Evolutionary conservation across 768 basidiomycete genomes (phyloP).

Genomic region (Suillus brevipes): DNA sequence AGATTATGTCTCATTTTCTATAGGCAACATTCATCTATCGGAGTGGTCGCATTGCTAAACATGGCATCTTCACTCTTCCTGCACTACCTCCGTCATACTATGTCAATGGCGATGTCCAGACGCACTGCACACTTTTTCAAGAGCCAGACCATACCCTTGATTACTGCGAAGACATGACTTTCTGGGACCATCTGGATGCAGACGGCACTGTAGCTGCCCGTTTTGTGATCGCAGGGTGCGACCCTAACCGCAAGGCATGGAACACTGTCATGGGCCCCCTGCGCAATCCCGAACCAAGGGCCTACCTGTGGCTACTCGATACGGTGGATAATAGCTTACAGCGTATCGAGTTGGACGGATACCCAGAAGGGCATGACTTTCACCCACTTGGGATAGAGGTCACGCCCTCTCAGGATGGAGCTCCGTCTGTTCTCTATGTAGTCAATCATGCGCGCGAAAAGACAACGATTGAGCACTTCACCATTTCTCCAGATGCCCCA

Average conservation of each 20-base stretch:
- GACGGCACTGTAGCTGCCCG: constrained; percentile 42
- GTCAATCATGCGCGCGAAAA: constrained; percentile 65
- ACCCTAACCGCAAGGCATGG: constrained; percentile 55
- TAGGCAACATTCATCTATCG: constrained; percentile 49
- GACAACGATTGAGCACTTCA: constrained; percentile 71
- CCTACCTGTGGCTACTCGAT: constrained; percentile 60
- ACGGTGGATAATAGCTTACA: constrained; percentile 29
- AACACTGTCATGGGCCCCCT: constrained; percentile 80
- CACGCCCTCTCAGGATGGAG: constrained; percentile 49
- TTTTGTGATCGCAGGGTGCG: constrained; percentile 44
- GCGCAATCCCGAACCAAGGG: constrained; percentile 54
- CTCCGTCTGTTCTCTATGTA: constrained; percentile 58
- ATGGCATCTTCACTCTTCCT: constrained; percentile 44
- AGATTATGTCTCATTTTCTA: not conserved
- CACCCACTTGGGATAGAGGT: constrained; percentile 70
- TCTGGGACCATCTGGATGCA: constrained; percentile 59
- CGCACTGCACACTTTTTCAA: constrained; percentile 45
- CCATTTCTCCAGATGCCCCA: constrained; percentile 45
- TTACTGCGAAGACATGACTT: constrained; percentile 64
- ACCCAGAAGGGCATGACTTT: constrained; percentile 60
- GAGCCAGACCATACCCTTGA: constrained; percentile 32
- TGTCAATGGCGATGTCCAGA: constrained; percentile 46
- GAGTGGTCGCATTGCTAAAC: constrained; percentile 40
- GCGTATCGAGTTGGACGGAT: constrained; percentile 48
- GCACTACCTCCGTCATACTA: constrained; percentile 53